These are phyloP conservation scores for Torulaspora microellipsoides DNA, from an alignment of 805 yeast genomes.

Conservation along the genomic window DNA sequence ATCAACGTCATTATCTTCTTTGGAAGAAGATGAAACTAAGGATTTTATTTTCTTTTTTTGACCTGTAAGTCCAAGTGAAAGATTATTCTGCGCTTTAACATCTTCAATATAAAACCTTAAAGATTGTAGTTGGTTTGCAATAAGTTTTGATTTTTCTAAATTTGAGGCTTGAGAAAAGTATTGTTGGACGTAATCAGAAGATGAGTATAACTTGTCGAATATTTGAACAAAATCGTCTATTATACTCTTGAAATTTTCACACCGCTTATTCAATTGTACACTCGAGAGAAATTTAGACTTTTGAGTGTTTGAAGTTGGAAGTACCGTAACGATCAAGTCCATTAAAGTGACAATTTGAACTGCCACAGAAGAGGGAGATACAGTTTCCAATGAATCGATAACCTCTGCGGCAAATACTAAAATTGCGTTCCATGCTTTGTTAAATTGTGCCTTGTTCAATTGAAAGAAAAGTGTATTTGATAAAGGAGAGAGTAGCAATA, in stretches of 20 bases:
- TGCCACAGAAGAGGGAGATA: constrained; percentile 12
- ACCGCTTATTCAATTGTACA: constrained; percentile 35
- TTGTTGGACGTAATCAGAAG: constrained; percentile 40
- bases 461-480: constrained; percentile 56
- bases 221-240: constrained; percentile 37
- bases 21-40: background rate
- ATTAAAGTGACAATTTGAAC: constrained; percentile 28
- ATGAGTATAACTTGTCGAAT: constrained; percentile 37
- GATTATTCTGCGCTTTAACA: constrained; percentile 34
- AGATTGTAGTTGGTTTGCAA: constrained; percentile 51
- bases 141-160: constrained; percentile 49
- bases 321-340: constrained; percentile 48
- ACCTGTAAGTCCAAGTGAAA: background rate
- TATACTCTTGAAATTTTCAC: constrained; percentile 32
- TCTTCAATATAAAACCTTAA: constrained; percentile 47
- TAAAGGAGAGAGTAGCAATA: constrained; percentile 54
- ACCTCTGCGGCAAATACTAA: constrained; percentile 19
- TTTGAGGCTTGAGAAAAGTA: constrained; percentile 48
- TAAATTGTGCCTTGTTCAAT: constrained; percentile 44
- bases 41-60: background rate
- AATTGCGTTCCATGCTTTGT: constrained; percentile 38
- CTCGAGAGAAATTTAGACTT: constrained; percentile 39
- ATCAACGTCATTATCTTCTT: constrained; percentile 14
- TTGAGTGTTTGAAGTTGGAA: constrained; percentile 46
- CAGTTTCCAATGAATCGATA: constrained; percentile 20